Evolutionary conservation across 495 filamentous ascomycete species (phyloP).

Genomic region (Penicillium ucsense): DNA sequence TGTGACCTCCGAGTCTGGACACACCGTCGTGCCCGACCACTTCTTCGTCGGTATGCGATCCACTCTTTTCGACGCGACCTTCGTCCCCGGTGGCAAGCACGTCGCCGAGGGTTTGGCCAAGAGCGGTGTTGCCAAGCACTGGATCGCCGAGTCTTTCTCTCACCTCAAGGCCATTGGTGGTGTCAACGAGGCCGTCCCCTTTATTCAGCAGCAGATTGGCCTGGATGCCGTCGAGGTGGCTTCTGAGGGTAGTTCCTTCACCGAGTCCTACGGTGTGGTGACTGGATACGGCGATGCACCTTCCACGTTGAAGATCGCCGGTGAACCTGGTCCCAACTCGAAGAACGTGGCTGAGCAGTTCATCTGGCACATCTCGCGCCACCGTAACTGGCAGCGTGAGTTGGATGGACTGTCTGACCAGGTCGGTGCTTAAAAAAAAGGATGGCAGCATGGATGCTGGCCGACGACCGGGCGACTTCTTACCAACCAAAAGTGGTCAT

Average conservation of each 20-base stretch:
- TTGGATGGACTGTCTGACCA: conserved; percentile 49
- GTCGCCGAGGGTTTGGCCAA: conserved; percentile 37
- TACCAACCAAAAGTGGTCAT: no score
- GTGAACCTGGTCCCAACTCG: conserved; percentile 31
- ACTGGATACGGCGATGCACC: conserved; percentile 23
- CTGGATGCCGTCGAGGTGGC: conserved; percentile 47
- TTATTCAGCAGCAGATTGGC: conserved; percentile 46
- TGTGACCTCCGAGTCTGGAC: conserved; percentile 43
- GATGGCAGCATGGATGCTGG: no score
- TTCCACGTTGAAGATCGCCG: conserved; percentile 31
- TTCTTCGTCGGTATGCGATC: conserved; percentile 75
- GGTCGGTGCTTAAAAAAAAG: conserved; percentile 21
- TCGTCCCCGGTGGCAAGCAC: conserved; percentile 64
- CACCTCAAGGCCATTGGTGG: conserved; percentile 72
- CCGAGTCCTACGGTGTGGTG: conserved; percentile 39
- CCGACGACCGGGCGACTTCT: no score
- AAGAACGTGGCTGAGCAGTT: conserved; percentile 58
- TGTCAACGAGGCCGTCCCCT: conserved; percentile 56
- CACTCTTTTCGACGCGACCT: conserved; percentile 78
- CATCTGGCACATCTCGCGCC: conserved; percentile 54
- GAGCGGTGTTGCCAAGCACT: conserved; percentile 72
- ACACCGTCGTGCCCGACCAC: conserved; percentile 62
- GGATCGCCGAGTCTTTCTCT: conserved; percentile 75
- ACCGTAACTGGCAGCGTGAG: conserved; percentile 64
- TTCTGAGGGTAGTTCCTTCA: conserved; percentile 43